These are phyloP conservation scores for Talaromyces amestolkiae DNA, from an alignment of 2,329 filamentous ascomycete species.

Conservation along the genomic window DNA sequence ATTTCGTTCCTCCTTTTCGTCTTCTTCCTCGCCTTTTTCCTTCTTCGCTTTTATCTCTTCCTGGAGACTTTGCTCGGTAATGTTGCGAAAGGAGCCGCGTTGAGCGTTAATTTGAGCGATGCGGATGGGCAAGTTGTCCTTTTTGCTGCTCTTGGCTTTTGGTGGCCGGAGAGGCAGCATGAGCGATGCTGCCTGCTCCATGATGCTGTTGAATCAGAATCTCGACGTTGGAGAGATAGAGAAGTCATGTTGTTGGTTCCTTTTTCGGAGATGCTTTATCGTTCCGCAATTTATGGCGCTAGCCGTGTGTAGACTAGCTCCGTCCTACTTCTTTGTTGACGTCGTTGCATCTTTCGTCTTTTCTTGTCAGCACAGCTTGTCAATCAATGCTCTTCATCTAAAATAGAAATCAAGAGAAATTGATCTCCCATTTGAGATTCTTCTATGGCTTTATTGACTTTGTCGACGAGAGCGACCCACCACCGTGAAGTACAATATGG, in stretches of 20 bases:
- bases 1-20: slow-evolving; percentile 43
- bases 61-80: slow-evolving; percentile 70
- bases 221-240: not conserved
- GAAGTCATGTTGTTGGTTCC: not conserved
- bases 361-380: not conserved
- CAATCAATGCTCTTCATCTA: not conserved
- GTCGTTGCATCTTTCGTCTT: not conserved
- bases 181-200: slow-evolving; percentile 37
- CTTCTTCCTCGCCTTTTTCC: slow-evolving; percentile 47
- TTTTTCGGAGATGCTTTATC: slow-evolving; percentile 5
- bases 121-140: slow-evolving; percentile 66
- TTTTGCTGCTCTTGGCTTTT: slow-evolving; percentile 46
- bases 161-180: slow-evolving; percentile 63
- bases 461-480: not conserved
- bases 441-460: too few species aligned
- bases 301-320: not conserved
- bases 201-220: not conserved
- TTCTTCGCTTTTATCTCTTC: slow-evolving; percentile 61
- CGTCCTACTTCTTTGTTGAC: not conserved
- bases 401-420: not conserved
- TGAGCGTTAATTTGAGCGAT: slow-evolving; percentile 76
- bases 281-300: not conserved
- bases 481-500: too few species aligned
- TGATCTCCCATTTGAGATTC: too few species aligned
- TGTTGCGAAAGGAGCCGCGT: slow-evolving; percentile 75